Evolutionary conservation across 140 eudicot species (phyloP).

Genomic region (Artemisia princeps): DNA sequence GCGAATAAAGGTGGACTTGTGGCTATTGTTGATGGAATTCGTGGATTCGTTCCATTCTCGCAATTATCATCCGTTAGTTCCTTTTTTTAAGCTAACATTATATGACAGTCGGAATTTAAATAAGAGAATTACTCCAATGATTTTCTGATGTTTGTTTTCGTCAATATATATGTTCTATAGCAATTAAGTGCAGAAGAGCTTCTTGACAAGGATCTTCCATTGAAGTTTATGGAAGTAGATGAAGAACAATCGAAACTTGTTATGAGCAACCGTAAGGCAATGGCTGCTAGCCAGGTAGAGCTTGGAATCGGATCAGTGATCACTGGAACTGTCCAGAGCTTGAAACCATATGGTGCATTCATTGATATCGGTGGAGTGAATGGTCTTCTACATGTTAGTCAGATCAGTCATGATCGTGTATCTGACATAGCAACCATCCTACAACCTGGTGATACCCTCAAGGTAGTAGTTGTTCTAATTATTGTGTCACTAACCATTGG

Average conservation of each 20-base stretch:
- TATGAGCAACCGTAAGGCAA: constrained; percentile 84
- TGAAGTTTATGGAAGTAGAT: constrained; percentile 84
- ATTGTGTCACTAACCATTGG: too few species aligned
- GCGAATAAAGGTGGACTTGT: constrained; percentile 87
- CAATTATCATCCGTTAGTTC: constrained; percentile 61
- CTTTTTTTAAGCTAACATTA: not conserved
- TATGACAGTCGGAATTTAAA: not conserved
- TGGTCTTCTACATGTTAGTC: constrained; percentile 92
- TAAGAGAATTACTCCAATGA: too few species aligned
- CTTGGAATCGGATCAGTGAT: constrained; percentile 92
- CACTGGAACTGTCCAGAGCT: constrained; percentile 73
- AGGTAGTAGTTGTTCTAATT: constrained; percentile 34
- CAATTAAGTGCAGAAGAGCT: constrained; percentile 68
- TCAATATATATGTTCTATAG: too few species aligned
- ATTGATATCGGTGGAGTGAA: constrained; percentile 91
- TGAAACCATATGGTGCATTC: constrained; percentile 97
- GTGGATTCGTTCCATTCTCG: constrained; percentile 87
- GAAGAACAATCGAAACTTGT: constrained; percentile 79
- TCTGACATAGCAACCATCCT: constrained; percentile 77
- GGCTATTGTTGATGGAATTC: constrained; percentile 74
- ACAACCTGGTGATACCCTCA: constrained; percentile 82
- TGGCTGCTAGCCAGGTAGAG: constrained; percentile 89
- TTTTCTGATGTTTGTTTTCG: too few species aligned
- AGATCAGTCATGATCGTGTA: constrained; percentile 88
- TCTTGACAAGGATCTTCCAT: constrained; percentile 61